Base-by-base conservation (phyloP, 1,139 yeast species). In the Taphrina sp. region DNA sequence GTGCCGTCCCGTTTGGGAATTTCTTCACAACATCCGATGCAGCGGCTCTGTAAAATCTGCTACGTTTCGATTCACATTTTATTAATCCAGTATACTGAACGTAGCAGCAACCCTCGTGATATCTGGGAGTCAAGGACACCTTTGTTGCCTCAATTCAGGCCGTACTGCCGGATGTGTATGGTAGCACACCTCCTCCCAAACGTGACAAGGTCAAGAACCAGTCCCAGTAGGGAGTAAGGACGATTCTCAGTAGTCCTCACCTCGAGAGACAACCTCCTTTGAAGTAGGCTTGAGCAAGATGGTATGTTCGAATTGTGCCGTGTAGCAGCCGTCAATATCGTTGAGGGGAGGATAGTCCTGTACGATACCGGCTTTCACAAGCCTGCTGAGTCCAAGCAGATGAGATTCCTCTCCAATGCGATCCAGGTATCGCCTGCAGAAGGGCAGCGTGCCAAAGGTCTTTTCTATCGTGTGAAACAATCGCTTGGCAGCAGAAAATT, bases 301-400 rank as follows among this genome's bases (percentile, higher is more conserved):
- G 1, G 98, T 94, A 72, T 94, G 98, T 70, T 92, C 99, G 67
- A 72, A 92, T 70, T 92, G 99, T 0, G 98, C 98, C 39, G 98
- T 92, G 75, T 86, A 90, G 58, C 86, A 79, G 17, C 97, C 98
- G 61, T 75, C 78, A 44, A 76, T 71, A 69, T 92, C 99, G 53
- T 80, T 83, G 64, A 92, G 74, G n/a, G 99, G 99, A n/a, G 96
- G 96, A 66, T 94, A 90, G 64, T 87, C 98, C 65, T 85, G 87
- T 5, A 92, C 90, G 35, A 85, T 74, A 3, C 96, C 98, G 5
- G 85, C 79, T 69, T 83, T 82, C 53, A 89, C 96, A 67, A 92
- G 76, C 64, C 81, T 85, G 71, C 85, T 89, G 69, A 92, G 52
- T 31, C 95, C 96, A 64, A 86, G 75, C 61, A 90, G 75, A 66